Evolutionary conservation across 2,329 filamentous ascomycete species (phyloP).

Genomic region (Penicillium sp.): DNA sequence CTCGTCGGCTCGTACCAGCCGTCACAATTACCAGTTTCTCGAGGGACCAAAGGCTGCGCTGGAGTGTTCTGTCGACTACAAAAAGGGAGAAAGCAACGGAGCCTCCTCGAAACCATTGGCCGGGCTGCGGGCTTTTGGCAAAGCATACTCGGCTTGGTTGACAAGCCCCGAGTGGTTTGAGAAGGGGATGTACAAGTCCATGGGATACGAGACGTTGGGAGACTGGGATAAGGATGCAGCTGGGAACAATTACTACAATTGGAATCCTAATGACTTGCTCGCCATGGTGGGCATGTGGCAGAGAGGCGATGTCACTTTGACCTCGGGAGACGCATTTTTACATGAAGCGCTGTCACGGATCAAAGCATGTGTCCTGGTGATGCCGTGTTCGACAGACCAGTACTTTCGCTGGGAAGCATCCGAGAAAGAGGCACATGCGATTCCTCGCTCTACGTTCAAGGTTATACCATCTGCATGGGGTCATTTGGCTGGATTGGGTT

Average conservation of each 20-base stretch:
- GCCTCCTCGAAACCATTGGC: slow-evolving; percentile 3
- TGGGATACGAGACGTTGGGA: slow-evolving; percentile 38
- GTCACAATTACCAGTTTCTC: slow-evolving; percentile 47
- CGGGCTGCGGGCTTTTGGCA: slow-evolving; percentile 47
- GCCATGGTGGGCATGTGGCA: slow-evolving; percentile 48
- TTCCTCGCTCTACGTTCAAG: slow-evolving; percentile 12
- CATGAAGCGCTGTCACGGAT: slow-evolving; percentile 9
- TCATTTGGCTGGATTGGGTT: slow-evolving; percentile 30
- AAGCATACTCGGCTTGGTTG: slow-evolving; percentile 49
- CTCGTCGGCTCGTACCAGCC: slow-evolving; percentile 46
- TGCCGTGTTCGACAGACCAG: slow-evolving; percentile 39
- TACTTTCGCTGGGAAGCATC: slow-evolving; percentile 35
- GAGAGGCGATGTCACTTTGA: slow-evolving; percentile 36
- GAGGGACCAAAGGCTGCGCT: slow-evolving; percentile 48
- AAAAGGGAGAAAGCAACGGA: slow-evolving; percentile 26
- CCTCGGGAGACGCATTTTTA: slow-evolving; percentile 14
- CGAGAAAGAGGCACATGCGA: slow-evolving; percentile 16
- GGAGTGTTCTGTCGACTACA: slow-evolving; percentile 42
- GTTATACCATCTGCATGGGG: slow-evolving; percentile 35
- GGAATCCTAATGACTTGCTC: slow-evolving; percentile 47
- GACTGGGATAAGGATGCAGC: slow-evolving; percentile 36
- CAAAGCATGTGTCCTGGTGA: slow-evolving; percentile 31
- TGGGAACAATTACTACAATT: slow-evolving; percentile 35
- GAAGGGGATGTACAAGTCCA: slow-evolving; percentile 37
- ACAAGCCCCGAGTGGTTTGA: slow-evolving; percentile 49